Evolutionary conservation across 2,329 filamentous ascomycete species (phyloP), one percentile per base, ranked within the genome.

Genomic region (Coniochaeta sp.): DNA sequence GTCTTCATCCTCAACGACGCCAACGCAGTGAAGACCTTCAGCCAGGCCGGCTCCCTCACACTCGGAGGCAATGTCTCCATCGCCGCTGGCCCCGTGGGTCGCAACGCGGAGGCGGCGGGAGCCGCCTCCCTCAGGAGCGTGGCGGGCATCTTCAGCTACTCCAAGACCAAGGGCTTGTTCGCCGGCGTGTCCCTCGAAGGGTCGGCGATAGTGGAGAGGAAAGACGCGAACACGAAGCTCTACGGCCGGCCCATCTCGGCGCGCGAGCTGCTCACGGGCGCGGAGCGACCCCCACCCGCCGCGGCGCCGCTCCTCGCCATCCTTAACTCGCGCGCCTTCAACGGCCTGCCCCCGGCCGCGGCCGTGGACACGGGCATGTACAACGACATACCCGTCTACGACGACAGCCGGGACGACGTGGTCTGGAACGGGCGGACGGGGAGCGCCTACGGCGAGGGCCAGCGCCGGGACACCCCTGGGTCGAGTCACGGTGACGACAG

Each of bases 1-100:
- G 94, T 99, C 66, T 97, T 99, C 72, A 96, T 99, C 58, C 83
- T 99, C 58, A 99, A 99, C 72, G 92, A 99, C 65, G 76, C 84
- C 38, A 82, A 77, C 53, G 92, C 94, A 42, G 92, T 99, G 58
- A 89, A 89, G 68, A 91, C 92, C 8, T 97, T 99, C 70, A 90
- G 91, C 6, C 92, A 97, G 69, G 84, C 87, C 33, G 94, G 94
- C 4, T 92, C 88, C 51, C 76, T 99, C 56, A 97, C 94, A 4
- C 78, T 99, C 6, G 94, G 94, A 61, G 94, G 94, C 58, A 99
- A 99, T 65, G 94, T 97, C 31, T 96, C 90, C 4, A 86, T 99
- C 61, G 94, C 94, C 16, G 94, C 94, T 6, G 94, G 94, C 1
- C 94, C 94, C 0, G 82, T 99, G 24, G 94, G 94, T 51, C 82